Base-by-base conservation (phyloP, 2,329 filamentous ascomycete genomes). In the Colletotrichum chrysophilum region DNA sequence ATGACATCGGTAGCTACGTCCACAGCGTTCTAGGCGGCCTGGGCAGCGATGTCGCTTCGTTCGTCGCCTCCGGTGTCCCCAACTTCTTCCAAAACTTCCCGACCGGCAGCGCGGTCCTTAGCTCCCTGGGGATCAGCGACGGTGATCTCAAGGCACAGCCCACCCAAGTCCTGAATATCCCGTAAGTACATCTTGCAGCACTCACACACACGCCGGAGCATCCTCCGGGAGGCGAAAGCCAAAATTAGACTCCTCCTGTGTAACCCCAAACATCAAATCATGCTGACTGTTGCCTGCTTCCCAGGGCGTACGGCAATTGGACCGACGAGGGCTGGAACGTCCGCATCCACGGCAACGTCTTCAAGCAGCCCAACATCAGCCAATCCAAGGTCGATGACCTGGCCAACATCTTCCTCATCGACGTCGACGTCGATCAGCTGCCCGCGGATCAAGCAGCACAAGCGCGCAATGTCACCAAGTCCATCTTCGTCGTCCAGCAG, bases 281-380 rank as follows among this genome's bases (percentile, higher is more conserved):
- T 76, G 62, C 78, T 80, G 68, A 78, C 48, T 14, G 4, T 2
- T 43, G 24, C 7, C 5, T 16, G 21, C 14, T 48, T 18, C 30
- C 7, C 67, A 89, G 87, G n/a, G 87, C 87, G 13, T 94, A 94
- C 78, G 94, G 89, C n/a, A 96, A 96, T 78, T 96, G 93, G 92
- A 96, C 94, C 2, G 87, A 92, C n/a, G 84, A 91, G 74, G 93
- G 93, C 38, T 96, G 94, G 94, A 95, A 93, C 77, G 88, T 96
- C 5, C 89, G 94, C 32, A 91, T 96, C 77, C 94, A 94, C 78
- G 94, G 94, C 78, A 95, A 95, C 80, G 92, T 96, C n/a, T 96
- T 93, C 88, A 96, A 95, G 83, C 90, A 94, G 77, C 94, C 94
- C 2, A 90, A 94, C 75, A 92, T 94, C 38, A 90, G 89, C 2